These are phyloP conservation scores for Colletotrichum godetiae DNA, from an alignment of 2,329 filamentous ascomycete genomes.

Conservation along the genomic window DNA sequence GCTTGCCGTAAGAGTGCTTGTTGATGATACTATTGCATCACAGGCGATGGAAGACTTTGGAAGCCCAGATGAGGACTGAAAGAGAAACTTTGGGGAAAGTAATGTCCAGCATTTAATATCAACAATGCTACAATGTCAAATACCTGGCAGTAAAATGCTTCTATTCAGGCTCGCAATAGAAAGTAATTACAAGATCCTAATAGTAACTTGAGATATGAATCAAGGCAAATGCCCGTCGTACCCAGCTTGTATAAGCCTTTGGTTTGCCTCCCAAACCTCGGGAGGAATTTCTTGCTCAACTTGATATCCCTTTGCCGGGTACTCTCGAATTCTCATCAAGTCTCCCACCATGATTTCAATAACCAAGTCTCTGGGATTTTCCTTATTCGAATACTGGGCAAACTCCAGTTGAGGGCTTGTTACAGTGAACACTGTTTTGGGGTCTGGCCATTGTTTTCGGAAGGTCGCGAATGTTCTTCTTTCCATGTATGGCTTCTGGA, in stretches of 20 bases:
- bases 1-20: slow-evolving; percentile 46
- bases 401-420: slow-evolving; percentile 54
- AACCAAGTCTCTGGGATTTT: slow-evolving; percentile 54
- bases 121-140: neutral
- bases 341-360: slow-evolving; percentile 59
- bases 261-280: slow-evolving; percentile 54
- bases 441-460: slow-evolving; percentile 57
- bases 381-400: slow-evolving; percentile 52
- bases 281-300: slow-evolving; percentile 54
- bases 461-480: slow-evolving; percentile 58
- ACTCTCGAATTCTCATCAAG: slow-evolving; percentile 54
- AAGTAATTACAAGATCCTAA: neutral
- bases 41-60: slow-evolving; percentile 19
- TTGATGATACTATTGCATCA: slow-evolving; percentile 34
- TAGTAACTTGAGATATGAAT: neutral
- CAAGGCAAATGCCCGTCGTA: slow-evolving; percentile 50
- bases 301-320: slow-evolving; percentile 56
- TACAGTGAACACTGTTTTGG: slow-evolving; percentile 48
- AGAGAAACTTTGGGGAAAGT: neutral
- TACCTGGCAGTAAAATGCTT: neutral
- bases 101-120: no score
- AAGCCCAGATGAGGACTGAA: slow-evolving; percentile 1
- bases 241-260: slow-evolving; percentile 52
- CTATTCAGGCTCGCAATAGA: neutral
- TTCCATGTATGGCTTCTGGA: slow-evolving; percentile 63